Evolutionary conservation across 371 early-diverging fungal genomes (phyloP).

Genomic region (Apophysomyces sp.): DNA sequence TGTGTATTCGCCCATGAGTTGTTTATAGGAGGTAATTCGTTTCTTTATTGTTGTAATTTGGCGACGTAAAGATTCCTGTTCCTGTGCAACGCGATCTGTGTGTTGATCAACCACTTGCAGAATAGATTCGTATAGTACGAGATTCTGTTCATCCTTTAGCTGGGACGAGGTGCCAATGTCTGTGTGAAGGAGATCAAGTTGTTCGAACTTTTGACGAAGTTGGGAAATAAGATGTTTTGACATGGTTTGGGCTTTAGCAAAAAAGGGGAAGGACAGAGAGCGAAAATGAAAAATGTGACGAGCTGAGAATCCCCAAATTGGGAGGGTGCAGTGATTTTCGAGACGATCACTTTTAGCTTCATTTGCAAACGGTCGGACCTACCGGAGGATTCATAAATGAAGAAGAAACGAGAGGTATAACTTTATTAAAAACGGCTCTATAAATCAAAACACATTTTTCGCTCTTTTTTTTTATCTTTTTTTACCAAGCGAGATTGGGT

Average conservation of each 20-base stretch:
- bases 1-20: slow-evolving; percentile 21
- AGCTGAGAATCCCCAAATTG: neutral
- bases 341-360: no score
- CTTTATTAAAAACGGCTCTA: neutral
- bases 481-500: neutral
- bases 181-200: slow-evolving; percentile 9
- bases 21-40: slow-evolving; percentile 7
- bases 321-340: neutral
- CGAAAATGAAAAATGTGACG: neutral
- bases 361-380: neutral
- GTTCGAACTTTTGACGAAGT: slow-evolving; percentile 4
- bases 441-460: neutral
- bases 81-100: slow-evolving; percentile 2
- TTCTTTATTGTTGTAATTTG: slow-evolving; percentile 2
- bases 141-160: slow-evolving; percentile 8
- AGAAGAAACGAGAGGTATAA: neutral
- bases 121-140: slow-evolving; percentile 7
- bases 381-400: neutral
- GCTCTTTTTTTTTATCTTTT: no score
- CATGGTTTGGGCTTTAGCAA: neutral
- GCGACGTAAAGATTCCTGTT: slow-evolving; percentile 6
- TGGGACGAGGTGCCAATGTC: slow-evolving; percentile 12
- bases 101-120: slow-evolving; percentile 15
- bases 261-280: neutral
- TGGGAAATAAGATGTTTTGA: slow-evolving; percentile 9